Evolutionary conservation across 140 eudicot species (phyloP), one percentile per base, ranked within the genome.

Genomic region (Senecio squalidus): DNA sequence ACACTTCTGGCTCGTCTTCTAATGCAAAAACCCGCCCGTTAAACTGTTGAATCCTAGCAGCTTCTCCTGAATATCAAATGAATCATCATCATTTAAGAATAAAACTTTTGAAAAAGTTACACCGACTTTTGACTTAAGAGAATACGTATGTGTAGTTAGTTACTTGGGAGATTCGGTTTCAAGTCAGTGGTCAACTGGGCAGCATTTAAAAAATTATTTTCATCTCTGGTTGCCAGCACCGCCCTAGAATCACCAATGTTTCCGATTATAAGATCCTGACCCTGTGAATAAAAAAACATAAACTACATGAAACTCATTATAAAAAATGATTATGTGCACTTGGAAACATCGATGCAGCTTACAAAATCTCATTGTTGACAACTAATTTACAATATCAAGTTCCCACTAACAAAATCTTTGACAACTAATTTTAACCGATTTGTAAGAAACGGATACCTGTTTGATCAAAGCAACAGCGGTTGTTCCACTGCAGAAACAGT

Each of bases 141-240:
- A 51, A 51, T n/a, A n/a, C 1, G 21, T 4, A 51, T 5, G 34
- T 13, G 0, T 0, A 50, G 18, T 23, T 9, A 49, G 33, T 68
- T 79, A 86, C 92, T 74, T 72, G 95, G 95, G 71, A 85, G 95
- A 78, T 85, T 85, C 54, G 95, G 95, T 63, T 85, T 85, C 66
- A 86, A 74, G 82, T 86, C 95, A 39, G 79, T 70, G 9, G 95
- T 86, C 82, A 86, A 69, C 74, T 82, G 95, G 31, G 66, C 58
- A 55, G 95, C 77, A 62, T 63, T 78, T 72, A 86, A 74, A 9
- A 76, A 67, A 68, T 82, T 71, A 58, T 82, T 81, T 39, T 74
- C 71, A 58, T 86, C 92, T 60, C 92, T 74, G 22, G 95, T 74
- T 69, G 84, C 95, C 69, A 86, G 67, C 47, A 86, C 81, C 6